A percentile compares a stretch with the other conserved stretches of the same genome.
phyloP scores from a whole-genome alignment of 2,329 filamentous ascomycete species.

The Aspergillus unguis region DNA sequence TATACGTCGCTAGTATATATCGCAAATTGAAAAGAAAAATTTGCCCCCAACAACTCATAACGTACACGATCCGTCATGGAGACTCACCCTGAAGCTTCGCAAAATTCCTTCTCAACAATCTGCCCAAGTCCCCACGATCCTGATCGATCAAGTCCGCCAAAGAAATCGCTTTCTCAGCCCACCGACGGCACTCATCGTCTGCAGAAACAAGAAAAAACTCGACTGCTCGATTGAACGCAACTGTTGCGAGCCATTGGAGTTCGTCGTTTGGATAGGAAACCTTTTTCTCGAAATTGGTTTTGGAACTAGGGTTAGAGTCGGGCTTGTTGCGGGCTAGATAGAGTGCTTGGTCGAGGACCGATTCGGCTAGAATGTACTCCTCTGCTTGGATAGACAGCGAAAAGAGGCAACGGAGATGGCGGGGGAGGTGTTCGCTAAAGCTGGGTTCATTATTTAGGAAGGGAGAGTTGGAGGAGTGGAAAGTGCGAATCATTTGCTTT shows the following conservation, averaged over 20 bases:
- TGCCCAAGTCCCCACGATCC: constrained; percentile 23
- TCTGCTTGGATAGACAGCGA: constrained; percentile 54
- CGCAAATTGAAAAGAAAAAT: too few species aligned
- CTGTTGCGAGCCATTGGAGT: constrained; percentile 56
- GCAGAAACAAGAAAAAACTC: constrained; percentile 46
- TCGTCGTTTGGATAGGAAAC: constrained; percentile 51
- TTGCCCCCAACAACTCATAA: too few species aligned
- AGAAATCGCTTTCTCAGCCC: constrained; percentile 37
- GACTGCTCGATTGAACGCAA: constrained; percentile 55
- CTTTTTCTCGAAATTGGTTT: too few species aligned
- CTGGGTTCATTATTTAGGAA: background rate
- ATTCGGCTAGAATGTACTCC: constrained; percentile 30
- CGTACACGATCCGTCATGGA: constrained; percentile 1
- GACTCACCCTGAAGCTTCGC: constrained; percentile 16
- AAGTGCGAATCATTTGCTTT: constrained; percentile 68
- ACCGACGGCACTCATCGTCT: constrained; percentile 32
- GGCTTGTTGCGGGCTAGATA: constrained; percentile 14
- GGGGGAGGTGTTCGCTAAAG: constrained; percentile 57
- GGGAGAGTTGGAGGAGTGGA: constrained; percentile 55
- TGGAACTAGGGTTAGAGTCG: background rate
- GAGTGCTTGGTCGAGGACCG: constrained; percentile 34
- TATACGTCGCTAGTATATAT: too few species aligned
- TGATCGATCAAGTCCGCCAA: constrained; percentile 28
- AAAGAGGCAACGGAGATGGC: constrained; percentile 76
- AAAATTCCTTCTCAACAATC: constrained; percentile 28